Evolutionary conservation across 2,329 filamentous ascomycete genomes (phyloP), one percentile per base, ranked within the genome.

Genomic region (Aspergillus alliaceus): DNA sequence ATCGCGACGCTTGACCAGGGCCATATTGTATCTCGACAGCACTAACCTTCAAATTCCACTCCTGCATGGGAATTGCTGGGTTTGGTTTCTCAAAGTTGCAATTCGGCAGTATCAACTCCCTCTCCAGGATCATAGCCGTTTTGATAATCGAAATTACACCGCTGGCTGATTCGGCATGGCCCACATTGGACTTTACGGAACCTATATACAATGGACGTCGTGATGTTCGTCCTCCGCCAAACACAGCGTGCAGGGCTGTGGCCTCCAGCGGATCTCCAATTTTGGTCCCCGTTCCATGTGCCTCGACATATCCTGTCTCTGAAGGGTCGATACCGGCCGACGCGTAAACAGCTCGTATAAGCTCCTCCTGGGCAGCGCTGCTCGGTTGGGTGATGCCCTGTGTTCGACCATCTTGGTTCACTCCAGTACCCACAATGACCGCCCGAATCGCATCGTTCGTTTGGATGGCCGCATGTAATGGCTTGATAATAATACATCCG

Each of bases 401-500:
- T 4, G 70, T 77, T 25, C 53, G 73, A 40, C 65, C 65, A 34
- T 66, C 64, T 44, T 76, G 71, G 54, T 78, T 78, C 20, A 69
- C 59, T 9, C 70, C 73, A 27, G 67, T 73, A 4, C 63, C 69
- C 12, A 68, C 63, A 22, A 78, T 75, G 6, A 60, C 53, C 7
- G 74, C 72, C 1, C 72, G 66, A 31, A 79, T 71, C 0, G 77
- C 75, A 65, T 88, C 84, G 22, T 83, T 83, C 61, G 86, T 82
- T 14, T 75, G 72, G 4, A 88, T 61, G 1, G 86, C 86, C 4
- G 37, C 80, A 5, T 77, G 73, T 0, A 88, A 72, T 2, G 77
- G 79, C 70, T 88, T 88, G 15, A 88, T 67, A 8, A 87, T 66
- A 4, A 88, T 62, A 18, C 84, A 78, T 0, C 80, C 85, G 31